Conservation (phyloP, 345 rosid genomes). For the Chamaenerion angustifolium region DNA sequence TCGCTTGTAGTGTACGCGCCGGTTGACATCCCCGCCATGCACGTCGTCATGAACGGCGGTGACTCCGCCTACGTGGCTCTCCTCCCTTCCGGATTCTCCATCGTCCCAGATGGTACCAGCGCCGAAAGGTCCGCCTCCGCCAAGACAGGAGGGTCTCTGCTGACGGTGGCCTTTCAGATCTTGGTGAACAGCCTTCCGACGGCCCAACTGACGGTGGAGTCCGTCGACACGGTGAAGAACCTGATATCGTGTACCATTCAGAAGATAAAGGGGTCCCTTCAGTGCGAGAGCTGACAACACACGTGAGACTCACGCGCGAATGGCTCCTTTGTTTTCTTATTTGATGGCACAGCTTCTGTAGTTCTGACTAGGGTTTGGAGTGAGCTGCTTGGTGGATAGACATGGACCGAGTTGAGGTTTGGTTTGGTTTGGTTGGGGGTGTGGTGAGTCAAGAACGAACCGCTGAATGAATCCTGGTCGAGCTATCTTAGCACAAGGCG, state of each 20-base stretch:
- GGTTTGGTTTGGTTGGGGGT: not conserved
- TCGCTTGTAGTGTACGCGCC: constrained; percentile 54
- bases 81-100: constrained; percentile 53
- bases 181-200: constrained; percentile 50
- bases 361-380: not conserved
- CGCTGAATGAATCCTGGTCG: not conserved
- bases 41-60: constrained; percentile 31
- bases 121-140: constrained; percentile 6
- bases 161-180: constrained; percentile 71
- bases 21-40: constrained; percentile 31
- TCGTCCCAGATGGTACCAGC: constrained; percentile 36
- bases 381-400: too few relatives aligned
- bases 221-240: constrained; percentile 73
- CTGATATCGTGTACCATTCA: constrained; percentile 55
- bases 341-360: too few relatives aligned
- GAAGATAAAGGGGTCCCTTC: constrained; percentile 45
- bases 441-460: constrained; percentile 3
- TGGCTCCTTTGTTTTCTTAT: too few relatives aligned
- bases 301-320: not conserved
- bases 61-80: constrained; percentile 43
- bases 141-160: constrained; percentile 42
- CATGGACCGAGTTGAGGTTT: too few relatives aligned
- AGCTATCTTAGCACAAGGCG: not conserved
- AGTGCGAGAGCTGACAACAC: constrained; percentile 12
- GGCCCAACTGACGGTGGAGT: constrained; percentile 49